Evolutionary conservation across 2,329 filamentous ascomycete species (phyloP), one percentile per base, ranked within the genome.

Genomic region (Trichoderma brevicompactum): DNA sequence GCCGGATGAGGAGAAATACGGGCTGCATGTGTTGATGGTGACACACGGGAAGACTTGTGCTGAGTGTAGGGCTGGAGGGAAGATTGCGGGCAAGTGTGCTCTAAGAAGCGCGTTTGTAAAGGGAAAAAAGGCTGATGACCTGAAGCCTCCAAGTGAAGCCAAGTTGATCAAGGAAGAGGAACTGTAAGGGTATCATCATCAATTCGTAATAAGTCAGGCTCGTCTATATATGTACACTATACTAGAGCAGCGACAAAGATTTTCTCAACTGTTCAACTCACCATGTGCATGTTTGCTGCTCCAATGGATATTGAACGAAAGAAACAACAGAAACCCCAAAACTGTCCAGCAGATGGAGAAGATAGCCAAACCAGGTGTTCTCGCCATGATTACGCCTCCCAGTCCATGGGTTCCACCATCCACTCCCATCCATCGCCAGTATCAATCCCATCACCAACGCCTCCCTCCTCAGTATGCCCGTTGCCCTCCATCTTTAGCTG

Each of bases 1-100:
- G 2, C 82, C 82, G 0, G 78, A 80, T 43, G 77, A 79, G 62
- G 76, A 82, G 15, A 85, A 85, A 72, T 85, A 84, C 63, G 76
- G 77, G 1, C 69, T 85, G 36, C 83, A 85, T 59, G 76, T 84
- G 7, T 72, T 85, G 46, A 67, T 85, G 38, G 79, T 85, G 44
- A 75, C 73, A 46, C 83, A 84, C 54, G 82, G 82, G 0, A 79
- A 79, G 69, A 69, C 66, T 0, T 85, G 82, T 56, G 72, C 68
- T 0, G 80, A 82, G 69, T 85, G 82, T 68, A 77, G 72, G 67
- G 81, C 81, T 0, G 79, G 80, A 0, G 80, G 79, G 17, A 79
- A 75, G 74, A 76, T 60, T 19, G 12, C 69, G 2, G 79, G 80
- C 0, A 74, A 72, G 38, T 82, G 81, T 65, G 77, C 77, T 71